Conservation (phyloP, 768 basidiomycete species). For the Mycena capillaripes region DNA sequence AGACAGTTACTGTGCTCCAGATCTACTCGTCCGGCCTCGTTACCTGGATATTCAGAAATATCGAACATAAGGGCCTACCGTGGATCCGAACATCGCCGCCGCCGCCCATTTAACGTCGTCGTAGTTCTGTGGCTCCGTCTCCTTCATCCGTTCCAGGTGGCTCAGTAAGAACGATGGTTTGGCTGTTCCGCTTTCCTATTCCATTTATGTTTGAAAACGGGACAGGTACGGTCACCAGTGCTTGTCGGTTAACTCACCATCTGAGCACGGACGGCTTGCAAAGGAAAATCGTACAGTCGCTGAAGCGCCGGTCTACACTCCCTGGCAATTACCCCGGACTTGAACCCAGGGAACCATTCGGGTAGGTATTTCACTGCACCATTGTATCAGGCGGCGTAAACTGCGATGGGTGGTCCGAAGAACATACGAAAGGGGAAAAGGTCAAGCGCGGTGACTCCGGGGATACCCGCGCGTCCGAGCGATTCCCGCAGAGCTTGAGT, state of each 20-base stretch:
- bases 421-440: constrained; percentile 42
- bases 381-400: constrained; percentile 24
- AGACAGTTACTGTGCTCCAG: constrained; percentile 37
- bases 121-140: background rate
- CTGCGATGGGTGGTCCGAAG: background rate
- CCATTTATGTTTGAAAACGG: background rate
- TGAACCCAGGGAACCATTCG: constrained; percentile 55
- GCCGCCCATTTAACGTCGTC: constrained; percentile 16
- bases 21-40: constrained; percentile 4
- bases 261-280: constrained; percentile 40
- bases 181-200: constrained; percentile 7
- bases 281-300: constrained; percentile 50
- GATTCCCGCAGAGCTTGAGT: constrained; percentile 31
- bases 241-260: constrained; percentile 42
- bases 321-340: constrained; percentile 50
- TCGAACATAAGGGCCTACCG: background rate
- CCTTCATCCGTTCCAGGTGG: background rate
- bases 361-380: constrained; percentile 55
- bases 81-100: constrained; percentile 24
- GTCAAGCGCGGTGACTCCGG: constrained; percentile 39
- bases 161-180: constrained; percentile 10
- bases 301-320: constrained; percentile 45
- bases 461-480: constrained; percentile 29
- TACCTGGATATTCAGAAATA: background rate
- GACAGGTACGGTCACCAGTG: background rate